Conservation (phyloP, 2,329 filamentous ascomycete species). For the Verticillium isaacii region DNA sequence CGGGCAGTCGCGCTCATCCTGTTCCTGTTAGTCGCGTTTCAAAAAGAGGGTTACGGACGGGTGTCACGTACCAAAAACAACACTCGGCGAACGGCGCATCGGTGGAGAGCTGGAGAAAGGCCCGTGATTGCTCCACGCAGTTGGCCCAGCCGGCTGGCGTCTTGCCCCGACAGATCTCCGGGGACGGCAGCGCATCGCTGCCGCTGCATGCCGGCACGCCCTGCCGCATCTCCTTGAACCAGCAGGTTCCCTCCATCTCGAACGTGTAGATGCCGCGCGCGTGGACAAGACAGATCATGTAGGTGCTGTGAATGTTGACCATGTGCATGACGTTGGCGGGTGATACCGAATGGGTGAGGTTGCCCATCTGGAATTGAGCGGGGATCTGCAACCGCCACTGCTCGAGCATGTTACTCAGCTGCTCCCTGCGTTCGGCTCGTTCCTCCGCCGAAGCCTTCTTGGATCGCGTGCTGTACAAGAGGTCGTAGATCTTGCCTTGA, state of each 20-base stretch:
- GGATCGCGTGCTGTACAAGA: slow-evolving; percentile 20
- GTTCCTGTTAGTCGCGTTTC: not conserved
- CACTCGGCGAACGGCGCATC: slow-evolving; percentile 23
- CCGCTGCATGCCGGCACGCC: slow-evolving; percentile 18
- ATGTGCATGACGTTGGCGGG: slow-evolving; percentile 26
- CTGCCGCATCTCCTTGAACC: slow-evolving; percentile 27
- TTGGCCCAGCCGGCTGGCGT: slow-evolving; percentile 23
- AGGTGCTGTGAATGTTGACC: slow-evolving; percentile 31
- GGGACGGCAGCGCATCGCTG: slow-evolving; percentile 7
- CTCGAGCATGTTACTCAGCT: slow-evolving; percentile 26
- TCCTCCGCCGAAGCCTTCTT: slow-evolving; percentile 21
- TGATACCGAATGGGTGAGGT: slow-evolving; percentile 22
- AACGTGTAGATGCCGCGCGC: slow-evolving; percentile 30
- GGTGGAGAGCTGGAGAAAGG: slow-evolving; percentile 26
- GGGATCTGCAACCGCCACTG: slow-evolving; percentile 31
- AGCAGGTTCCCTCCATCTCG: slow-evolving; percentile 23
- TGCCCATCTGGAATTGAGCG: slow-evolving; percentile 24
- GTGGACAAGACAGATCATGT: slow-evolving; percentile 28
- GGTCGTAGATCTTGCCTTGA: slow-evolving; percentile 34
- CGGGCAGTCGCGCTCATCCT: slow-evolving; percentile 18
- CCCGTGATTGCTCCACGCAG: slow-evolving; percentile 26
- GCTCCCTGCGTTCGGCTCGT: slow-evolving; percentile 20
- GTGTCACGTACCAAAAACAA: slow-evolving; percentile 22
- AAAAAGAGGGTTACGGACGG: not conserved
- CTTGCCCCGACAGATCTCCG: slow-evolving; percentile 2